Evolutionary conservation across 2,329 filamentous ascomycete species (phyloP).

Genomic region (Pseudogymnoascus sp.): DNA sequence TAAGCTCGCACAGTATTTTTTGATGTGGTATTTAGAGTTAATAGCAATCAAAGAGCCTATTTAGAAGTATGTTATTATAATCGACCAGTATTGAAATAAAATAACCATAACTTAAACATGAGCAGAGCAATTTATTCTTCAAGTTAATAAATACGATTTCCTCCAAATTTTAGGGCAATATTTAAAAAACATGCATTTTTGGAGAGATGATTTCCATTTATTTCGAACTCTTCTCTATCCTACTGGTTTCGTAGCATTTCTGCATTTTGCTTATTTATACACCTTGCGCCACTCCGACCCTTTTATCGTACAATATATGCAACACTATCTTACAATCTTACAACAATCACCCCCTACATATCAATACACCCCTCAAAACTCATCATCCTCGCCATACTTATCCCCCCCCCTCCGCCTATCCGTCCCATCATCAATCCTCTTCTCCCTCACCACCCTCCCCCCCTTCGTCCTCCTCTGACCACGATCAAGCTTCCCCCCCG

Average conservation of each 20-base stretch:
- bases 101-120: too few relatives aligned
- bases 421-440: conserved; percentile 19
- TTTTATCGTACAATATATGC: neutral
- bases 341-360: neutral
- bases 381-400: neutral
- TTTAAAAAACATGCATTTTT: too few relatives aligned
- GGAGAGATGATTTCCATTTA: neutral
- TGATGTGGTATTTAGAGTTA: too few relatives aligned
- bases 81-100: too few relatives aligned
- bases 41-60: too few relatives aligned
- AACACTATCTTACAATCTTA: conserved; percentile 4
- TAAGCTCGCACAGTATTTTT: too few relatives aligned
- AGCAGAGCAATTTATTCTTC: too few relatives aligned
- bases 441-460: conserved; percentile 28
- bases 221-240: neutral
- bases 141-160: too few relatives aligned
- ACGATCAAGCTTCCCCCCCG: conserved; percentile 13
- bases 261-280: neutral
- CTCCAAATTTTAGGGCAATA: too few relatives aligned
- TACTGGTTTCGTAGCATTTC: neutral
- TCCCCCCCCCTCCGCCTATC: neutral
- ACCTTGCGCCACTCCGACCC: neutral
- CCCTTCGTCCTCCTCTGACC: conserved; percentile 28
- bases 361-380: neutral
- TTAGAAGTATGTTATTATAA: too few relatives aligned